phyloP scores from a whole-genome alignment of 345 rosid species.

The Boechera retrofracta region DNA sequence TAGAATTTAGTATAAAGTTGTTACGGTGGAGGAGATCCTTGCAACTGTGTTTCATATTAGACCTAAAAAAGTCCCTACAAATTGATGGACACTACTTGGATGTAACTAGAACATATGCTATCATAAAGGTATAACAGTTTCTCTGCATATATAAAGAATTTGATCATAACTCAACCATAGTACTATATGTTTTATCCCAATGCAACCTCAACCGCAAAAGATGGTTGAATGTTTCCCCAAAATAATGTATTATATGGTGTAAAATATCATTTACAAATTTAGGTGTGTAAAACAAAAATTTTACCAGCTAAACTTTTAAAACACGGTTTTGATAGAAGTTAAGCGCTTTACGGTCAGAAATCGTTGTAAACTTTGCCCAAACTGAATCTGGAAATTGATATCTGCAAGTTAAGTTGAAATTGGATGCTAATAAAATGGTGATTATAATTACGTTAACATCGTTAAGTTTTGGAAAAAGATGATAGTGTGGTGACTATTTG shows the following conservation, averaged over 20 bases:
- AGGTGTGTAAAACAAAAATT: not conserved
- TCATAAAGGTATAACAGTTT: not conserved
- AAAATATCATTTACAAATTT: not conserved
- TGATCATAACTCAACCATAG: not conserved
- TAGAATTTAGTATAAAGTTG: not conserved
- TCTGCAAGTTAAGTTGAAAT: not conserved
- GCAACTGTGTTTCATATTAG: slow-evolving; percentile 1
- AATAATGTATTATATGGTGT: not conserved
- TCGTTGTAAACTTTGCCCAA: not conserved
- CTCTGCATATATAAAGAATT: not conserved
- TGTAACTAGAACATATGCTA: not conserved
- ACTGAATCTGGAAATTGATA: not conserved
- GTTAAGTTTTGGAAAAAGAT: no score
- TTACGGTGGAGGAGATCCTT: slow-evolving; percentile 15
- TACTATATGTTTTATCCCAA: not conserved
- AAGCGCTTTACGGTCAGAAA: not conserved
- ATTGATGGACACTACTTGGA: not conserved
- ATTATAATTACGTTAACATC: not conserved
- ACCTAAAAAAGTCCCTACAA: not conserved
- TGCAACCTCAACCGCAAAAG: not conserved
- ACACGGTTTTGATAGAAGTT: not conserved
- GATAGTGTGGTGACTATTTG: no score
- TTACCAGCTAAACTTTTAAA: not conserved
- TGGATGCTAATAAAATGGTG: not conserved
- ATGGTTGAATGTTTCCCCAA: not conserved